Percentiles rank a stretch among this genome's conserved stretches.
These are phyloP conservation scores for Malus fusca DNA, from an alignment of 306 rosid genomes.

Conservation along the genomic window DNA sequence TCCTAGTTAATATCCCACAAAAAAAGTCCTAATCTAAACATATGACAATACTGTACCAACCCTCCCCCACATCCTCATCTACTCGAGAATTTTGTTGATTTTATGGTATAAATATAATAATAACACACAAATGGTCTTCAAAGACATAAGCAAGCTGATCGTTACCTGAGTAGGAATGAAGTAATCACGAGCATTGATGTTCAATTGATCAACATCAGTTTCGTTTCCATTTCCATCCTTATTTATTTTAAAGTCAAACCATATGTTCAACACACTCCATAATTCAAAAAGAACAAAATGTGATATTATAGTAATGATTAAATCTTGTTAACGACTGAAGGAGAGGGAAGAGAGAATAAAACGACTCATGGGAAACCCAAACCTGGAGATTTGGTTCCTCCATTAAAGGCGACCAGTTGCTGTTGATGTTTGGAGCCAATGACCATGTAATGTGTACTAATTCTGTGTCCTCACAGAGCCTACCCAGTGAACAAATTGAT, in stretches of 20 bases:
- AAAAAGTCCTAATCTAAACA: not conserved
- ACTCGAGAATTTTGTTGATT: not conserved
- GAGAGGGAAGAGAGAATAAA: not conserved
- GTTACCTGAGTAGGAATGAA: conserved; percentile 83
- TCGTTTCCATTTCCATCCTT: conserved; percentile 44
- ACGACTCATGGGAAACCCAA: conserved; percentile 12
- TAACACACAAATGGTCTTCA: not conserved
- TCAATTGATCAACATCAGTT: conserved; percentile 28
- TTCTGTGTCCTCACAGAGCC: conserved; percentile 64
- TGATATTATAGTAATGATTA: not conserved
- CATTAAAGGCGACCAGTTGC: conserved; percentile 97
- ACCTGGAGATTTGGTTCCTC: conserved; percentile 99
- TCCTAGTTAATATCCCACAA: too few species aligned
- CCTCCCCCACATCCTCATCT: not conserved
- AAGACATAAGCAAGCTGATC: not conserved
- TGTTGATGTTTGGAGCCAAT: conserved; percentile 94
- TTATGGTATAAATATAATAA: not conserved
- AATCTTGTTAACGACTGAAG: not conserved
- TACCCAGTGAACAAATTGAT: conserved; percentile 79
- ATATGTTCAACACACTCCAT: conserved; percentile 86
- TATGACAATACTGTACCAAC: not conserved
- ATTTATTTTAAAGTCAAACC: conserved; percentile 60
- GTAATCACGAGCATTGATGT: conserved; percentile 86
- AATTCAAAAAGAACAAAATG: not conserved
- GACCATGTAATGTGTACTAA: conserved; percentile 75